phyloP scores from a whole-genome alignment of 805 yeast genomes.

The Metschnikowia aberdeeniae region DNA sequence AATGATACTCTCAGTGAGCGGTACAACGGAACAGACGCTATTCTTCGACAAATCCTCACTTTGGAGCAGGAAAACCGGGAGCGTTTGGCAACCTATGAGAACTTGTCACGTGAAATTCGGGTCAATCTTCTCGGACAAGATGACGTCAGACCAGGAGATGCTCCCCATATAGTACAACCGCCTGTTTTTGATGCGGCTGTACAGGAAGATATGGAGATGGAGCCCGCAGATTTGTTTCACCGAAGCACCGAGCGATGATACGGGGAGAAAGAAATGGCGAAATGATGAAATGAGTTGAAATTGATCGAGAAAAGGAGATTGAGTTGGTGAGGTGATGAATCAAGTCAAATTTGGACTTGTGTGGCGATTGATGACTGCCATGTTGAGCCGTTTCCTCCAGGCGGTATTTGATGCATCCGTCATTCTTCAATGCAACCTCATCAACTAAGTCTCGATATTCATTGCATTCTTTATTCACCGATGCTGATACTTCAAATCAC shows the following conservation, averaged over 20 bases:
- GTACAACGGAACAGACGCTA: conserved; percentile 14
- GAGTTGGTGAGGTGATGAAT: too few relatives aligned
- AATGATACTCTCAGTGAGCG: conserved; percentile 5
- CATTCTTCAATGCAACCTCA: too few relatives aligned
- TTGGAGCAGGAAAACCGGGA: conserved; percentile 15
- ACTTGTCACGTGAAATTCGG: conserved; percentile 9
- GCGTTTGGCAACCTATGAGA: conserved; percentile 12
- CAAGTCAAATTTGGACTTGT: too few relatives aligned
- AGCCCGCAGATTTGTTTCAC: conserved; percentile 24
- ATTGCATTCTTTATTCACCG: not conserved
- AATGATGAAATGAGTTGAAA: not conserved
- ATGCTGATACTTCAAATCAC: not conserved
- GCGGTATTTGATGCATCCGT: too few relatives aligned
- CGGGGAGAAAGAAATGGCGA: not conserved
- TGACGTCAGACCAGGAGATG: conserved; percentile 24
- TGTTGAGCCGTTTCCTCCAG: too few relatives aligned
- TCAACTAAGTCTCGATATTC: not conserved
- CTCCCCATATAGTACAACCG: conserved; percentile 41
- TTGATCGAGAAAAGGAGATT: not conserved
- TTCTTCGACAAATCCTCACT: conserved; percentile 15
- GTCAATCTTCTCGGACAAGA: conserved; percentile 7
- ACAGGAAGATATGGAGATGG: conserved; percentile 32
- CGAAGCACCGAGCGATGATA: not conserved
- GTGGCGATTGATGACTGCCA: too few relatives aligned
- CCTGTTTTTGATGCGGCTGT: conserved; percentile 26